Conservation (phyloP, 352 stramenopile species). For the Phytopythium kandeliae region DNA sequence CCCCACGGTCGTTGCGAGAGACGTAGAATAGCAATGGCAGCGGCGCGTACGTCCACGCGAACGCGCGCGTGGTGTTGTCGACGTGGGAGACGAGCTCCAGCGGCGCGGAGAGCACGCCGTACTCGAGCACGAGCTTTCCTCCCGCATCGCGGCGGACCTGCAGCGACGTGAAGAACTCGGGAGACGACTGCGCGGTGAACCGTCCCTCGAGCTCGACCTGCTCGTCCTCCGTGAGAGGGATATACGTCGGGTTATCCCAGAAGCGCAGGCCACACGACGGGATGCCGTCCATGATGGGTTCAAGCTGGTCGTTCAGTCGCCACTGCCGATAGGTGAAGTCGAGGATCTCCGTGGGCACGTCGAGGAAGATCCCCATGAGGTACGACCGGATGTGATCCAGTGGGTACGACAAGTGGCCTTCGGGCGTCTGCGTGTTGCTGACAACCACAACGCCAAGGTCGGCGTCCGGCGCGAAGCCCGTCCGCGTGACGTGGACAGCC, state of each 20-base stretch:
- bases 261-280: slow-evolving; percentile 33
- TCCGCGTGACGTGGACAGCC: slow-evolving; percentile 43
- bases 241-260: slow-evolving; percentile 30
- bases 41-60: slow-evolving; percentile 22
- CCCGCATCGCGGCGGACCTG: slow-evolving; percentile 17
- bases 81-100: slow-evolving; percentile 21
- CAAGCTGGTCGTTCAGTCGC: slow-evolving; percentile 25
- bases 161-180: slow-evolving; percentile 30
- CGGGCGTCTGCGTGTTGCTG: slow-evolving; percentile 45
- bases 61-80: slow-evolving; percentile 13
- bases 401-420: slow-evolving; percentile 27
- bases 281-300: slow-evolving; percentile 22
- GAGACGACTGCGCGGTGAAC: slow-evolving; percentile 32
- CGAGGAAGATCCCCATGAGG: slow-evolving; percentile 58
- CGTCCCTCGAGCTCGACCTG: slow-evolving; percentile 29
- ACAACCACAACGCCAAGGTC: slow-evolving; percentile 56
- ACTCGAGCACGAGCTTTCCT: slow-evolving; percentile 13
- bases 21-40: slow-evolving; percentile 10
- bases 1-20: slow-evolving; percentile 12
- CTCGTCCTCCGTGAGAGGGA: slow-evolving; percentile 18
- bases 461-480: slow-evolving; percentile 33
- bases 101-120: slow-evolving; percentile 16
- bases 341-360: slow-evolving; percentile 47
- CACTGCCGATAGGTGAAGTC: slow-evolving; percentile 33
- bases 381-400: slow-evolving; percentile 64